Percentiles rank a stretch among this genome's conserved stretches.
Conservation (phyloP, 768 basidiomycete species). For the Lentinula lateritia region DNA sequence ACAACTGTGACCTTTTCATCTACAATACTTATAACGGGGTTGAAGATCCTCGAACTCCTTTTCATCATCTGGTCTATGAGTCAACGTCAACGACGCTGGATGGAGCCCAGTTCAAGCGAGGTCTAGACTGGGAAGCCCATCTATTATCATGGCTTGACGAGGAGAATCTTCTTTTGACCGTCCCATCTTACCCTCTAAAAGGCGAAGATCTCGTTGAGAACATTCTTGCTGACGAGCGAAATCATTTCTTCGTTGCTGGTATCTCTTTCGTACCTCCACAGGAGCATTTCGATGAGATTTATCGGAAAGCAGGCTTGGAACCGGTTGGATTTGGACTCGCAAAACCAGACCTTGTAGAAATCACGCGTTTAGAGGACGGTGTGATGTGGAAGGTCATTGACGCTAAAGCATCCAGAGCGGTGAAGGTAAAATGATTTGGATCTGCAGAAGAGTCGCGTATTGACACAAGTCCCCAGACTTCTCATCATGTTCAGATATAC, state of each 20-base stretch:
- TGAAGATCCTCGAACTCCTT: slow-evolving; percentile 1
- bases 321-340: slow-evolving; percentile 39
- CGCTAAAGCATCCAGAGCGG: slow-evolving; percentile 40
- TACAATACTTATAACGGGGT: slow-evolving; percentile 33
- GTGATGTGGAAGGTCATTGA: slow-evolving; percentile 45
- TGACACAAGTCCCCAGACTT: slow-evolving; percentile 25
- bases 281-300: slow-evolving; percentile 25
- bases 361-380: slow-evolving; percentile 24
- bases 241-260: slow-evolving; percentile 41
- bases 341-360: slow-evolving; percentile 46
- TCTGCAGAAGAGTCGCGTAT: neutral
- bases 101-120: slow-evolving; percentile 36
- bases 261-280: slow-evolving; percentile 38
- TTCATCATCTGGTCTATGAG: neutral
- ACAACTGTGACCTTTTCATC: slow-evolving; percentile 41
- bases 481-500: slow-evolving; percentile 48
- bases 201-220: slow-evolving; percentile 30
- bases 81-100: slow-evolving; percentile 19
- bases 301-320: slow-evolving; percentile 20
- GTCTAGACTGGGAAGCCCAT: slow-evolving; percentile 37
- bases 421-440: slow-evolving; percentile 32
- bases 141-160: slow-evolving; percentile 38
- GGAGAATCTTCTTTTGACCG: slow-evolving; percentile 32
- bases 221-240: slow-evolving; percentile 35
- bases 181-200: slow-evolving; percentile 30